A percentile compares a stretch with the other conserved stretches of the same genome.
These are phyloP conservation scores for Epicoccum sorghinum DNA, from an alignment of 2,329 filamentous ascomycete species.

Conservation along the genomic window DNA sequence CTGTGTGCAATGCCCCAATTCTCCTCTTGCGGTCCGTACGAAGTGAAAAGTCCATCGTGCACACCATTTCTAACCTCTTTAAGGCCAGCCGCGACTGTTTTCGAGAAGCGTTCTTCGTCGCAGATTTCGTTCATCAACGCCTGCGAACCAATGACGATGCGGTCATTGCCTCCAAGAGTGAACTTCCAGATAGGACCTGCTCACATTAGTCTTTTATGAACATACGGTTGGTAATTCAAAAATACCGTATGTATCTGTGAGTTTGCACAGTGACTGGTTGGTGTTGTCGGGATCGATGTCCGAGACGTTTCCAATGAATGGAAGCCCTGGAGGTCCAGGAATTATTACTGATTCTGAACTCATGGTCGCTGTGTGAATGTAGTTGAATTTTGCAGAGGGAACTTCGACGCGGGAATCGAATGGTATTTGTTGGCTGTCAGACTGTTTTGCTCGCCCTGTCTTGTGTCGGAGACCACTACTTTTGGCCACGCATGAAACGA, in stretches of 20 bases:
- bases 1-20: slow-evolving; percentile 65
- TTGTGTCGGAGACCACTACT: slow-evolving; percentile 7
- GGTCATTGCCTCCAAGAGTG: slow-evolving; percentile 30
- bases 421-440: not conserved
- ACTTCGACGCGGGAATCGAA: slow-evolving; percentile 5
- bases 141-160: slow-evolving; percentile 41
- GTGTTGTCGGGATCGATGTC: slow-evolving; percentile 68
- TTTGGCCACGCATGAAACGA: slow-evolving; percentile 11
- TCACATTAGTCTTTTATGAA: slow-evolving; percentile 1
- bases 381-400: slow-evolving; percentile 23
- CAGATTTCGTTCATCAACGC: slow-evolving; percentile 49
- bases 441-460: not conserved
- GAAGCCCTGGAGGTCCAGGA: slow-evolving; percentile 68
- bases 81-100: slow-evolving; percentile 36
- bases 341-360: slow-evolving; percentile 52
- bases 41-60: slow-evolving; percentile 51
- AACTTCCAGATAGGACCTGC: slow-evolving; percentile 45
- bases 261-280: slow-evolving; percentile 58
- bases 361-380: slow-evolving; percentile 13
- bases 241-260: slow-evolving; percentile 71
- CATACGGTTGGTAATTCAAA: not conserved
- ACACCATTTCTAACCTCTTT: slow-evolving; percentile 45
- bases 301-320: slow-evolving; percentile 68
- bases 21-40: slow-evolving; percentile 46
- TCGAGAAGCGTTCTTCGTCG: slow-evolving; percentile 46